These are phyloP conservation scores for Psilocybe azurescens DNA, from an alignment of 768 basidiomycete genomes.

Conservation along the genomic window DNA sequence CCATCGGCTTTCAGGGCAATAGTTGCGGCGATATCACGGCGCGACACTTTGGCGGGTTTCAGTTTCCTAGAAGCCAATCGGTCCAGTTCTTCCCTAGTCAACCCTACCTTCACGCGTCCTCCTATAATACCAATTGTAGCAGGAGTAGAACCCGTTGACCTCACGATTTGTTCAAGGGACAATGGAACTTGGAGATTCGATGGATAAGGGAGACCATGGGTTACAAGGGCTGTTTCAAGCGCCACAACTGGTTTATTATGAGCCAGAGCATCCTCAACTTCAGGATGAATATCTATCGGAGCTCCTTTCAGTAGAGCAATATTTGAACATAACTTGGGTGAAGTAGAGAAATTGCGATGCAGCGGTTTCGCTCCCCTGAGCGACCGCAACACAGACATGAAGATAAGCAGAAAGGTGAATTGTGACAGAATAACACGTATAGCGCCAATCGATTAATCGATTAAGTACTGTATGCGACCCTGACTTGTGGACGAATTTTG, in stretches of 20 bases:
- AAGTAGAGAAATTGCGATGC: slow-evolving; percentile 18
- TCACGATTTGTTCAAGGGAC: slow-evolving; percentile 75
- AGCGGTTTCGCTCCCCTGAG: slow-evolving; percentile 1
- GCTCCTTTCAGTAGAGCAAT: slow-evolving; percentile 27
- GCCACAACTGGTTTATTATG: slow-evolving; percentile 78
- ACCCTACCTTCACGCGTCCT: slow-evolving; percentile 88
- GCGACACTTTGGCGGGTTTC: slow-evolving; percentile 69
- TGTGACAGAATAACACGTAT: not conserved
- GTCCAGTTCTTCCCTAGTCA: slow-evolving; percentile 67
- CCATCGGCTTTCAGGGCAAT: slow-evolving; percentile 73
- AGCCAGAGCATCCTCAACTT: slow-evolving; percentile 81
- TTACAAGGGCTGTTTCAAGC: slow-evolving; percentile 90
- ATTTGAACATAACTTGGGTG: slow-evolving; percentile 9
- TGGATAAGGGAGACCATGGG: slow-evolving; percentile 91
- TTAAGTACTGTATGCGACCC: too few species aligned
- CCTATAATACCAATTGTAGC: slow-evolving; percentile 88
- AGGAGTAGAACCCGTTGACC: slow-evolving; percentile 78
- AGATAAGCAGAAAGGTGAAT: not conserved
- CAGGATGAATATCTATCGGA: slow-evolving; percentile 75
- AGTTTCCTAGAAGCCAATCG: slow-evolving; percentile 60
- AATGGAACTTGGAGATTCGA: slow-evolving; percentile 73
- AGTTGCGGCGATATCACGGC: slow-evolving; percentile 82
- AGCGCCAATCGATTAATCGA: too few species aligned
- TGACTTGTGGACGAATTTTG: too few species aligned
- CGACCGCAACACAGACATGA: slow-evolving; percentile 15